phyloP scores from a whole-genome alignment of 2,329 filamentous ascomycete genomes.

The Aspergillus unguis region DNA sequence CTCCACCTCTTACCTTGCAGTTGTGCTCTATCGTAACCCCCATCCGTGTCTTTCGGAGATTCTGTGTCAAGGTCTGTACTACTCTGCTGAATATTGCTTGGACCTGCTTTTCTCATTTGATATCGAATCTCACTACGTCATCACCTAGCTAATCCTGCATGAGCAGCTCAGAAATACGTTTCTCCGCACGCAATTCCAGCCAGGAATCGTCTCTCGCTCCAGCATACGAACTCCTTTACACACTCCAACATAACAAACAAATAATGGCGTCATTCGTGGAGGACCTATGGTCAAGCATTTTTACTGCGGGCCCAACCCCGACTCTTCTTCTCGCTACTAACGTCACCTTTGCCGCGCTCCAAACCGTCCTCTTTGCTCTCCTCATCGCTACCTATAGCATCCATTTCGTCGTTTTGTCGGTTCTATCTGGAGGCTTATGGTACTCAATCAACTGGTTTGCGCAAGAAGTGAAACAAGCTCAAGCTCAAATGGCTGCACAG shows the following conservation, averaged over 20 bases:
- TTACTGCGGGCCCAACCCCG: conserved; percentile 85
- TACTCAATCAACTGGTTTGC: conserved; percentile 97
- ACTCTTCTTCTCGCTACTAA: conserved; percentile 88
- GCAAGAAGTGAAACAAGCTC: conserved; percentile 56
- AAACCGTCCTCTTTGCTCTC: conserved; percentile 71
- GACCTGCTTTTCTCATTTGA: background rate
- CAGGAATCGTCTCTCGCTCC: background rate
- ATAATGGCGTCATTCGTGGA: conserved; percentile 57
- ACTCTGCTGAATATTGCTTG: background rate
- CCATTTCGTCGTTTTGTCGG: conserved; percentile 80
- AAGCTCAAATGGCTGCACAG: conserved; percentile 47
- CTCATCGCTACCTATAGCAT: conserved; percentile 79
- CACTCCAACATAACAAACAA: conserved; percentile 1
- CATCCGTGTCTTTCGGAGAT: background rate
- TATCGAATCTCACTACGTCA: background rate
- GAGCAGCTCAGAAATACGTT: background rate
- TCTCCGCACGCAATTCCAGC: background rate
- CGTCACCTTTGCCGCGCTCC: conserved; percentile 78
- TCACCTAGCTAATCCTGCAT: background rate
- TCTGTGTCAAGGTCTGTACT: background rate
- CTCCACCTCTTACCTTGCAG: background rate
- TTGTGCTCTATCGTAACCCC: too few species aligned
- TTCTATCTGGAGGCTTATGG: conserved; percentile 80
- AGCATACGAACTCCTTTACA: background rate
- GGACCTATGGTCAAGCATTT: conserved; percentile 87